These are phyloP conservation scores for Juglanconis oblonga DNA, from an alignment of 2,329 filamentous ascomycete species.

Conservation along the genomic window DNA sequence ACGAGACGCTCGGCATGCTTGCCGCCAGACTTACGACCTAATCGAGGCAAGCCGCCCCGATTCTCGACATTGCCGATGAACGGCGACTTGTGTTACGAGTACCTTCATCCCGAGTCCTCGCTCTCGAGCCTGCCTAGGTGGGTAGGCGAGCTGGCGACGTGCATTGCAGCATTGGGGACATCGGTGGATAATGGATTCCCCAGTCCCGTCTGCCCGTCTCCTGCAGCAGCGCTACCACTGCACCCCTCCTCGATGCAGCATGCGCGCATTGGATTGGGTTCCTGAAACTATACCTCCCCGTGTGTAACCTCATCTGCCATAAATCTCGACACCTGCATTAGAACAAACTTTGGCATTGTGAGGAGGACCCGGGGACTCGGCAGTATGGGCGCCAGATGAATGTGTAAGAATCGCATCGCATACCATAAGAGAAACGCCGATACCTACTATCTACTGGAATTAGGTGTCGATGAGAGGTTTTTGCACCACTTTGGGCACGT, in stretches of 20 bases:
- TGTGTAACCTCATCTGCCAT: constrained; percentile 17
- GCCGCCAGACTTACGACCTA: no score
- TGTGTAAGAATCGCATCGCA: not conserved
- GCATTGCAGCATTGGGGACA: not conserved
- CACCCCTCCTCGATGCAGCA: constrained; percentile 16
- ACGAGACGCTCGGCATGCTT: no score
- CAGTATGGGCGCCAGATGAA: not conserved
- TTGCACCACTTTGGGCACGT: no score
- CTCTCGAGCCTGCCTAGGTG: not conserved
- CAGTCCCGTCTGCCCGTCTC: constrained; percentile 8
- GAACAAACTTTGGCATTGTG: not conserved
- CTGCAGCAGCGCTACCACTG: constrained; percentile 17
- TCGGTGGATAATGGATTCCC: constrained; percentile 6
- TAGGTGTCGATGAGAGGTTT: not conserved
- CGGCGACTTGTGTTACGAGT: not conserved
- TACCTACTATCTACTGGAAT: not conserved
- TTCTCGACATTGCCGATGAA: not conserved
- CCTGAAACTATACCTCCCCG: constrained; percentile 9
- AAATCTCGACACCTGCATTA: constrained; percentile 15
- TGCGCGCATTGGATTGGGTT: constrained; percentile 13
- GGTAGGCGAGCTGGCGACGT: not conserved
- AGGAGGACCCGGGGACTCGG: not conserved
- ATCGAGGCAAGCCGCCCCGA: not conserved
- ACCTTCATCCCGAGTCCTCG: not conserved
- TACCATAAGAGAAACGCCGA: not conserved